phyloP scores from a whole-genome alignment of 305 asterid genomes.

The Rubia peregrina region DNA sequence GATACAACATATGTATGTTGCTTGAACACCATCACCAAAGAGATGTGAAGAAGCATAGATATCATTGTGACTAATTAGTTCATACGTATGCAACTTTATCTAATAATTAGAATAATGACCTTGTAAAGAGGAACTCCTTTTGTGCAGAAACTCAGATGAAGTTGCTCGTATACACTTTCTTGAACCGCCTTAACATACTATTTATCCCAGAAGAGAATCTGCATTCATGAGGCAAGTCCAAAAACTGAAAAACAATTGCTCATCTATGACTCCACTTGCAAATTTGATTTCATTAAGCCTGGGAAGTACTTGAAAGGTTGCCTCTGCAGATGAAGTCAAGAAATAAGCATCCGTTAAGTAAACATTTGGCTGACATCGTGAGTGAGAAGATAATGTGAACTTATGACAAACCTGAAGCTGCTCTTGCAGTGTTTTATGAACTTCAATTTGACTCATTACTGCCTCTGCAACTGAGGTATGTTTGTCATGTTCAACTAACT shows the following conservation, averaged over 20 bases:
- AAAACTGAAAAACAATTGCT: conserved; percentile 82
- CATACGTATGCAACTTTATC: too few relatives aligned
- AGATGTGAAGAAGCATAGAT: too few relatives aligned
- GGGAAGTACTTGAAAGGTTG: conserved; percentile 90
- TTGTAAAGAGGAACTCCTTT: too few relatives aligned
- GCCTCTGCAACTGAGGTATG: conserved; percentile 57
- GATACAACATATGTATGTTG: conserved; percentile 28
- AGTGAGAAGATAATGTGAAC: neutral
- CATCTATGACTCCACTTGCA: conserved; percentile 82
- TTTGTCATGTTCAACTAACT: conserved; percentile 26
- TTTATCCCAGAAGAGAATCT: conserved; percentile 75
- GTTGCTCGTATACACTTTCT: conserved; percentile 89
- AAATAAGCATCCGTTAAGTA: neutral
- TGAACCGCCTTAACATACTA: conserved; percentile 89
- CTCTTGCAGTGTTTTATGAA: conserved; percentile 60
- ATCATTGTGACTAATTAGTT: too few relatives aligned
- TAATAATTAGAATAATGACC: too few relatives aligned
- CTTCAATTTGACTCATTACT: conserved; percentile 59
- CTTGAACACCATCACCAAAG: neutral
- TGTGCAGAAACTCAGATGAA: conserved; percentile 20
- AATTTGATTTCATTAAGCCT: conserved; percentile 91
- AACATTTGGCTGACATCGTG: neutral
- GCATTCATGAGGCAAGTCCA: conserved; percentile 87
- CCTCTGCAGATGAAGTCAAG: conserved; percentile 43
- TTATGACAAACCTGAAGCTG: conserved; percentile 60